Conservation (phyloP, 352 stramenopile species). For the Phytophthora multivora region DNA sequence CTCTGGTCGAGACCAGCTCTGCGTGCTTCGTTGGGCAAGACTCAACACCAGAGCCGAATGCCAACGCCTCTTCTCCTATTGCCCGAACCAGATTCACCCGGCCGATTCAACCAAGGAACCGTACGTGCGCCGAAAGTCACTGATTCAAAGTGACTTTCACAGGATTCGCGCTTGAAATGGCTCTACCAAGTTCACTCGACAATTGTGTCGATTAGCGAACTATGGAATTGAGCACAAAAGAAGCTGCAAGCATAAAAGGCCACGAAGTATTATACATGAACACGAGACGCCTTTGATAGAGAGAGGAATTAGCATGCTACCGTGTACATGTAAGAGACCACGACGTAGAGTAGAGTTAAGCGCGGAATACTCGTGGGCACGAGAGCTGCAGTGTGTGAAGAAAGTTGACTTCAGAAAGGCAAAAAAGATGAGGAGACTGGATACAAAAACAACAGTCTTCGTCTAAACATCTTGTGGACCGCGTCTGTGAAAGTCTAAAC, state of each 20-base stretch:
- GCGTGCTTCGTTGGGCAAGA: constrained; percentile 11
- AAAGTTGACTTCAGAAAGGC: background rate
- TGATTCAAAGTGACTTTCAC: background rate
- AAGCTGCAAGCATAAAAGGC: no score
- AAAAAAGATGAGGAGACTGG: background rate
- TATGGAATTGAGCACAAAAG: background rate
- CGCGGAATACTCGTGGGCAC: no score
- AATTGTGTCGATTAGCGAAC: constrained; percentile 5
- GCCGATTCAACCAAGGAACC: constrained; percentile 1
- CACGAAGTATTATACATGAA: no score
- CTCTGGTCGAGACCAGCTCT: constrained; percentile 24
- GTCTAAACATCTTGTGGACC: no score
- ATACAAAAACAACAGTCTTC: background rate
- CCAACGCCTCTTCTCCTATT: constrained; percentile 17
- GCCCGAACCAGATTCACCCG: constrained; percentile 21
- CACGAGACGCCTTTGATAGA: no score
- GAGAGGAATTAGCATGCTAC: no score
- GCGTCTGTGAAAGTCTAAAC: background rate
- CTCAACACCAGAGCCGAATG: constrained; percentile 14
- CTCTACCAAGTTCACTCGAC: background rate
- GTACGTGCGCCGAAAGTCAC: constrained; percentile 14
- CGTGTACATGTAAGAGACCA: no score
- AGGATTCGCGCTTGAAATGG: background rate
- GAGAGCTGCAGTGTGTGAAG: no score
- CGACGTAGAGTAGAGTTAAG: no score